Conservation (phyloP, 192 early-diverging fungal species). For the Pecoramyces ruminantium region DNA sequence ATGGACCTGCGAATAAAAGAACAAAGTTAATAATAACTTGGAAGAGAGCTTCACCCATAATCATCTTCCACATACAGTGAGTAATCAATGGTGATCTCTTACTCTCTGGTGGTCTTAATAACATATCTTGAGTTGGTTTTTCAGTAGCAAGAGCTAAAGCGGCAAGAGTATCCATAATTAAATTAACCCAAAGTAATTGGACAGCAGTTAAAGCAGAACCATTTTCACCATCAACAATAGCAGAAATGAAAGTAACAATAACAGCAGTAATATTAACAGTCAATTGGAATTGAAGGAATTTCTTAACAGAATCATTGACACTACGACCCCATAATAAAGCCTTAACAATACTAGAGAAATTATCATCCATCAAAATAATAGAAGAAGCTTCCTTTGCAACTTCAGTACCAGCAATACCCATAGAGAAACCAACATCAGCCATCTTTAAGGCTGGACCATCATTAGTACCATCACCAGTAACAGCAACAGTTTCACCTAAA, state of each 20-base stretch:
- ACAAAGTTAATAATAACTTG: slow-evolving; percentile 49
- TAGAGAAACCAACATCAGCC: slow-evolving; percentile 94
- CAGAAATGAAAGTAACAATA: slow-evolving; percentile 58
- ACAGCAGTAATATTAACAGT: slow-evolving; percentile 93
- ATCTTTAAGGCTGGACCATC: slow-evolving; percentile 83
- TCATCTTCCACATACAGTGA: slow-evolving; percentile 82
- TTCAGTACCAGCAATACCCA: slow-evolving; percentile 99
- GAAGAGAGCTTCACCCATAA: slow-evolving; percentile 76
- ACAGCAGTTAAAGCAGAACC: slow-evolving; percentile 80
- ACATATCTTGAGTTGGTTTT: slow-evolving; percentile 64
- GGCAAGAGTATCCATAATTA: slow-evolving; percentile 99
- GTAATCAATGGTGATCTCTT: slow-evolving; percentile 65
- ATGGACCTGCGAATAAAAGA: slow-evolving; percentile 45
- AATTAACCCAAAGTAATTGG: slow-evolving; percentile 95
- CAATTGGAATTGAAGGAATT: slow-evolving; percentile 97
- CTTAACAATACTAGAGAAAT: slow-evolving; percentile 92
- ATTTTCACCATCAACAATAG: slow-evolving; percentile 39
- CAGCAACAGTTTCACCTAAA: slow-evolving; percentile 87
- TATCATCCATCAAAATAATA: slow-evolving; percentile 93
- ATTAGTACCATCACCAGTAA: slow-evolving; percentile 98
- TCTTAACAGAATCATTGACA: slow-evolving; percentile 93
- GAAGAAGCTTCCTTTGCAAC: slow-evolving; percentile 99
- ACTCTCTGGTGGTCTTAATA: slow-evolving; percentile 58
- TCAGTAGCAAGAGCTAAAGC: slow-evolving; percentile 96
- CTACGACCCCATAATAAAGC: slow-evolving; percentile 93